These are phyloP conservation scores for Kwoniella heveanensis DNA, from an alignment of 768 basidiomycete genomes.

Conservation along the genomic window DNA sequence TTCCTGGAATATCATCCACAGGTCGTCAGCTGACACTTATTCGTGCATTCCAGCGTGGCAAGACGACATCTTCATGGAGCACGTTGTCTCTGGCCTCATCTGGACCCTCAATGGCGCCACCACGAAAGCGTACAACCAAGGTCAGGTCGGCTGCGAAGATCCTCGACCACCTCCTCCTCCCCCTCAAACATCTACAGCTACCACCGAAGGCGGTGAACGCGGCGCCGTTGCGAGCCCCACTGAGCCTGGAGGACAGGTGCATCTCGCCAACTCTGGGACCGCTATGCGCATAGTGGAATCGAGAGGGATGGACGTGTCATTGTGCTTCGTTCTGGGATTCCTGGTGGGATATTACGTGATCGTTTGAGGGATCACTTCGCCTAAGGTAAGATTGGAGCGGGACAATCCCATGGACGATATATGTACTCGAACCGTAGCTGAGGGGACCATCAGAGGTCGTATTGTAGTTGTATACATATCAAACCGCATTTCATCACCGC, in stretches of 20 bases:
- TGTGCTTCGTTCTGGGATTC: conserved; percentile 2
- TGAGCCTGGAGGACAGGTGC: neutral
- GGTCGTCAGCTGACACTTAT: conserved; percentile 1
- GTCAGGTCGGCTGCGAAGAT: conserved; percentile 63
- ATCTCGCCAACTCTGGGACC: conserved; percentile 3
- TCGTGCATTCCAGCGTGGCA: conserved; percentile 50
- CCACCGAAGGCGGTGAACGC: neutral
- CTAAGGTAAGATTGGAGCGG: too few species aligned
- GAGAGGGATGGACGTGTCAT: neutral
- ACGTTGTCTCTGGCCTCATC: conserved; percentile 72
- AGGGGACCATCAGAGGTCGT: neutral
- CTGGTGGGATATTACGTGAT: neutral
- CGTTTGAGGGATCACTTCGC: too few species aligned
- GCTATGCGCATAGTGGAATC: neutral
- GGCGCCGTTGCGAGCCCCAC: neutral
- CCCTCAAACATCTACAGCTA: neutral
- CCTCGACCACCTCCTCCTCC: conserved; percentile 4
- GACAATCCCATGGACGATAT: too few species aligned
- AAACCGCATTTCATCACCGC: neutral
- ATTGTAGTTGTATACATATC: neutral
- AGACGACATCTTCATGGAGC: conserved; percentile 69
- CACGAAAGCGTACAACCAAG: conserved; percentile 68
- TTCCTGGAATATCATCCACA: neutral
- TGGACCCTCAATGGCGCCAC: conserved; percentile 74
- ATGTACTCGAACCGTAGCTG: too few species aligned